phyloP scores from a whole-genome alignment of 2,329 filamentous ascomycete genomes.

The Chrysoporthe cubensis region DNA sequence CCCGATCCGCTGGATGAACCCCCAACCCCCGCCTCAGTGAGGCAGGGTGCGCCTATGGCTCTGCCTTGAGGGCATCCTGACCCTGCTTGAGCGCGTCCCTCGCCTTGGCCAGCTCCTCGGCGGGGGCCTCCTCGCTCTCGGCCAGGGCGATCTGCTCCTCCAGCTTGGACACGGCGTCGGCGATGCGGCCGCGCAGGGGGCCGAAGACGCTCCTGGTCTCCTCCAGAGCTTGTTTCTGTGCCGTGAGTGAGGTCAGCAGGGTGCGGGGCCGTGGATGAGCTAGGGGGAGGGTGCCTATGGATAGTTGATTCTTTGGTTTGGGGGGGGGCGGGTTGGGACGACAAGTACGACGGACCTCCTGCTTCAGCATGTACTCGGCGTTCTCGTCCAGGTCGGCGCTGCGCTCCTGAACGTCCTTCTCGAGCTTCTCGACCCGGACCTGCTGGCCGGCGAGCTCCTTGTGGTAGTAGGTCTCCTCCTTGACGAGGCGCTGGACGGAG shows the following conservation, averaged over 20 bases:
- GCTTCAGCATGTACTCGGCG: constrained; percentile 76
- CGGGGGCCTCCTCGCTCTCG: constrained; percentile 47
- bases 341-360: constrained; percentile 67
- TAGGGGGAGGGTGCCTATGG: background rate
- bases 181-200: constrained; percentile 71
- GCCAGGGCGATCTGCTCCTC: constrained; percentile 75
- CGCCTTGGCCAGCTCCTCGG: constrained; percentile 59
- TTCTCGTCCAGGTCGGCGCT: constrained; percentile 69
- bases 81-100: constrained; percentile 57
- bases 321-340: background rate
- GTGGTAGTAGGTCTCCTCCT: constrained; percentile 90
- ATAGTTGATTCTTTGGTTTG: no score
- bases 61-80: constrained; percentile 44
- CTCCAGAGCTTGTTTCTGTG: constrained; percentile 76
- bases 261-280: no score
- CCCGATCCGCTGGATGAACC: constrained; percentile 21
- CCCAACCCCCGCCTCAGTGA: background rate
- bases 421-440: constrained; percentile 69
- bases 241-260: background rate
- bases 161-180: constrained; percentile 71
- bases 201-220: constrained; percentile 86
- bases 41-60: constrained; percentile 15
- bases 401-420: constrained; percentile 58
- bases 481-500: constrained; percentile 81
- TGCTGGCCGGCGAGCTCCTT: constrained; percentile 80